Base-by-base conservation (phyloP, 2,329 filamentous ascomycete species). In the Penicillium psychrosexuale region DNA sequence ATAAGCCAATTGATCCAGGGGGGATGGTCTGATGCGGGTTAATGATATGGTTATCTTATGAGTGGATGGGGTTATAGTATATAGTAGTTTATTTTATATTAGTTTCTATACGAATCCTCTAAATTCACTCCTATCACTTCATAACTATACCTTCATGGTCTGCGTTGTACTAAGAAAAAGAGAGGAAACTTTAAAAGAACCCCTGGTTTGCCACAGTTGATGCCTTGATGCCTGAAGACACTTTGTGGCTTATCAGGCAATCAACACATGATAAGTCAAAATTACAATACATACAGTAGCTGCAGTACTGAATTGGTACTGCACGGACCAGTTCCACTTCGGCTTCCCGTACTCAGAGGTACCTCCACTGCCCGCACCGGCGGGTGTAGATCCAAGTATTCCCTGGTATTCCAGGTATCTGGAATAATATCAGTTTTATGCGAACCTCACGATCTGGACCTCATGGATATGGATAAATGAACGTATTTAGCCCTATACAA, bases 1-100 rank as follows among this genome's bases (percentile, higher is more conserved):
- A 61, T 64, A 57, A 63, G 51, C 59, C 19, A 43, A 49, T 49
- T 43, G 37, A 42, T 33, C 44, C 51, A 54, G 39, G 46, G 51
- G 51, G 11, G 3, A 39, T 53, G 51, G 51, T 24, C 22, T 53
- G 51, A 53, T 53, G 50, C 11, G 28, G 19, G 15, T 33, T 44
- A 8, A 24, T 28, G 22, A 15, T 42, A 24, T 52, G 9, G 12
- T 22, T 30, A 19, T 30, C 34, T 22, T 47, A 37, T 47, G 15
- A 27, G 15, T 33, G 44, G 44, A 34, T 4, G 12, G 15, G 11
- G 3, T n/a, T 36, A 31, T 30, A 19, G 28, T 12, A 22, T 31
- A 30, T 43, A 24, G 19, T 22, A 28, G 30, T 24, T 13, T 8
- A 22, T 22, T 15, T 30, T 15, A 9, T 30, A 22, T 38, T 11